These are phyloP conservation scores for Pythium folliculosum DNA, from an alignment of 352 stramenopile species.

Conservation along the genomic window DNA sequence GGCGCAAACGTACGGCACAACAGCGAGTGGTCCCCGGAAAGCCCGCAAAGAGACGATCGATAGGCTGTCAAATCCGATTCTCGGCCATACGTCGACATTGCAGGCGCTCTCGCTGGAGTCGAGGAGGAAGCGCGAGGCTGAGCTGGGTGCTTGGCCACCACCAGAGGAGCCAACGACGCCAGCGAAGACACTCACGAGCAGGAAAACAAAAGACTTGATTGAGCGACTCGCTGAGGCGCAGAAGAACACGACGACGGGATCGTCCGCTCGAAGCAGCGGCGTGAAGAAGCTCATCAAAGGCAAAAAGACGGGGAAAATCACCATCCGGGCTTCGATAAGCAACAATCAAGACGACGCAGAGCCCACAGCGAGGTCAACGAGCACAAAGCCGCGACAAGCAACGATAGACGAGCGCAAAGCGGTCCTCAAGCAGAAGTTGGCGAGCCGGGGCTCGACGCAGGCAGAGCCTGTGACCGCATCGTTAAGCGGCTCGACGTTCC, in stretches of 20 bases:
- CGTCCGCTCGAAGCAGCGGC: not conserved
- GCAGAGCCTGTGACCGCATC: not conserved
- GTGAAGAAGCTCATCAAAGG: slow-evolving; percentile 14
- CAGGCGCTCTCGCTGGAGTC: slow-evolving; percentile 56
- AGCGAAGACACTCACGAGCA: slow-evolving; percentile 12
- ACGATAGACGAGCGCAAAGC: slow-evolving; percentile 39
- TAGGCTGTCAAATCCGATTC: slow-evolving; percentile 69
- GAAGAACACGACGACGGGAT: slow-evolving; percentile 25
- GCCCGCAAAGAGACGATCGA: slow-evolving; percentile 60
- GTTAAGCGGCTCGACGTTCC: slow-evolving; percentile 19
- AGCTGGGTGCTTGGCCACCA: slow-evolving; percentile 15
- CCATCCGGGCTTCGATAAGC: not conserved
- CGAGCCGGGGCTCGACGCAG: not conserved
- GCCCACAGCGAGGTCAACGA: not conserved
- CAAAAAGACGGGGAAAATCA: not conserved
- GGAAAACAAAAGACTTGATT: slow-evolving; percentile 18
- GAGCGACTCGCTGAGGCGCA: slow-evolving; percentile 22
- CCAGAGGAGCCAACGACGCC: not conserved
- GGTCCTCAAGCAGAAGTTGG: slow-evolving; percentile 45
- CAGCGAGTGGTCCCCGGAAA: slow-evolving; percentile 40
- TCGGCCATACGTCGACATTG: slow-evolving; percentile 64
- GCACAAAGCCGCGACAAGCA: not conserved
- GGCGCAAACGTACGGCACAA: slow-evolving; percentile 67
- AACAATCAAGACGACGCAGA: slow-evolving; percentile 16
- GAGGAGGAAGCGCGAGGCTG: slow-evolving; percentile 51